Evolutionary conservation across 2,329 filamentous ascomycete genomes (phyloP).

Genomic region (Fusarium agapanthi): DNA sequence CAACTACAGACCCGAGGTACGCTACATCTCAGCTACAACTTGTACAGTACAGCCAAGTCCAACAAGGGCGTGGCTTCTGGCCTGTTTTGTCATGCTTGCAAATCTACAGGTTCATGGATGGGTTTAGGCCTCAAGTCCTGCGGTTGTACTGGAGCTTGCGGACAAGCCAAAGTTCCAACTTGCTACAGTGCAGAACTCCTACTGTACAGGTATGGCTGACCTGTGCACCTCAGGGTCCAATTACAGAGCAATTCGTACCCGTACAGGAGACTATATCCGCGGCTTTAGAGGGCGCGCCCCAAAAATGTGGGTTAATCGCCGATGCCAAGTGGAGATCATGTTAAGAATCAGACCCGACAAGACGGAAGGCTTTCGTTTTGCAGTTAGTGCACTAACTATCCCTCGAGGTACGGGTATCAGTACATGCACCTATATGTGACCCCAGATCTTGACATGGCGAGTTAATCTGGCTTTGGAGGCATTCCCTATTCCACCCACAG

Average conservation of each 20-base stretch:
- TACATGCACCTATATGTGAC: neutral
- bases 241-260: conserved; percentile 15
- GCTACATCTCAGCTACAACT: conserved; percentile 3
- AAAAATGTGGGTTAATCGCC: conserved; percentile 32
- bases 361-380: conserved; percentile 13
- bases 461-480: neutral
- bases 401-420: neutral
- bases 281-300: conserved; percentile 30
- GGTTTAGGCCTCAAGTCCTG: conserved; percentile 1
- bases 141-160: neutral
- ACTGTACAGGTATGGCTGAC: neutral
- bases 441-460: conserved; percentile 3
- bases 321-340: too few species aligned
- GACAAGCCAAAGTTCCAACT: neutral
- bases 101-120: conserved; percentile 32
- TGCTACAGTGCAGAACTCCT: conserved; percentile 7
- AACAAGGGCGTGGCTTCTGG: conserved; percentile 27
- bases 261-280: conserved; percentile 23
- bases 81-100: conserved; percentile 41
- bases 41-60: neutral
- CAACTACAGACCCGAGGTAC: neutral
- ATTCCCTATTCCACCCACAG: neutral
- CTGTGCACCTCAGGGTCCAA: conserved; percentile 4
- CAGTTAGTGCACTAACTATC: conserved; percentile 10
- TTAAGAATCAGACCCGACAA: conserved; percentile 20